phyloP scores from a whole-genome alignment of 2,329 filamentous ascomycete species.

The Aspergillus texensis region DNA sequence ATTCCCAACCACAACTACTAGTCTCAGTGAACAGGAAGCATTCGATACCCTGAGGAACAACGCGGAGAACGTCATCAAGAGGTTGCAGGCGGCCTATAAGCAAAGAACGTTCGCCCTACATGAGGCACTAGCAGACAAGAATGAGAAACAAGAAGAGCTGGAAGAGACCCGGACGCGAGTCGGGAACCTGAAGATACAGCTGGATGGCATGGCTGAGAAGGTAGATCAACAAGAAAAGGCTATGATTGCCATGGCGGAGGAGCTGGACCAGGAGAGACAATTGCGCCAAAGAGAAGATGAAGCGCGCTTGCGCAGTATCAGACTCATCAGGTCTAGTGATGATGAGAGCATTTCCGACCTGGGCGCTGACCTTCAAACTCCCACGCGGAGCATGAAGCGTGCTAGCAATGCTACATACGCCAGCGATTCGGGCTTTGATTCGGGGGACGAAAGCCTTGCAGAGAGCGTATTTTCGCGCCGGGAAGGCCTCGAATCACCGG shows the following conservation, averaged over 20 bases:
- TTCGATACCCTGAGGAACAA: constrained; percentile 61
- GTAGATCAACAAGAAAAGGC: constrained; percentile 59
- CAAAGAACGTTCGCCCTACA: constrained; percentile 53
- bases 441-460: constrained; percentile 56
- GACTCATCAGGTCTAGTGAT: constrained; percentile 34
- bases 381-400: constrained; percentile 38
- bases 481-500: constrained; percentile 36
- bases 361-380: constrained; percentile 37
- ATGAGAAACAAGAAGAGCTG: constrained; percentile 62
- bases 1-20: constrained; percentile 54
- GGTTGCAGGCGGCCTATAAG: constrained; percentile 61
- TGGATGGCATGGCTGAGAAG: constrained; percentile 61
- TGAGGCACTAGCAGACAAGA: constrained; percentile 57
- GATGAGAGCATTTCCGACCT: constrained; percentile 36
- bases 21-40: constrained; percentile 54
- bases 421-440: constrained; percentile 63
- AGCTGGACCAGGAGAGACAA: constrained; percentile 50
- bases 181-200: constrained; percentile 61
- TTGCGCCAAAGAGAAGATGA: constrained; percentile 43
- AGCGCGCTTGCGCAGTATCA: constrained; percentile 37
- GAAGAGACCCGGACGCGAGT: constrained; percentile 62
- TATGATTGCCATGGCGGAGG: constrained; percentile 54
- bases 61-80: constrained; percentile 57
- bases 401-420: constrained; percentile 45
- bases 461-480: constrained; percentile 51